Conservation (phyloP, 441 rosid genomes). For the Isatis lusitanica region DNA sequence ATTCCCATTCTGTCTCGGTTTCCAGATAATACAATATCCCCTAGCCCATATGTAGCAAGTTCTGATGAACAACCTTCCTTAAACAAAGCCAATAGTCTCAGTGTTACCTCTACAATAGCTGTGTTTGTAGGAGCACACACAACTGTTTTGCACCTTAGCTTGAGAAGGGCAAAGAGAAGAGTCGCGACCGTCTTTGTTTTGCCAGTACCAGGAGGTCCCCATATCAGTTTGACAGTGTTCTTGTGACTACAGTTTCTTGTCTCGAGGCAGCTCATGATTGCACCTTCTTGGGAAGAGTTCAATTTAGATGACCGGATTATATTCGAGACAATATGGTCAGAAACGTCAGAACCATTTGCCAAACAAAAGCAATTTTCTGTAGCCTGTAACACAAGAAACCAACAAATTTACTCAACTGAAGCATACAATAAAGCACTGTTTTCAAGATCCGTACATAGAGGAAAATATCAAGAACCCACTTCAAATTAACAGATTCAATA, state of each 20-base stretch:
- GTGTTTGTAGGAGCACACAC: constrained; percentile 64
- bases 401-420: not conserved
- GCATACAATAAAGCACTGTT: not conserved
- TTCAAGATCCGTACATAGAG: not conserved
- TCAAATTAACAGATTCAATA: not conserved
- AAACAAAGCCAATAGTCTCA: not conserved
- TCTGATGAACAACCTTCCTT: not conserved
- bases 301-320: constrained; percentile 22
- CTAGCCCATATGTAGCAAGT: constrained; percentile 2
- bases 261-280: constrained; percentile 37
- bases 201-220: constrained; percentile 85
- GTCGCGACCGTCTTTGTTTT: constrained; percentile 54
- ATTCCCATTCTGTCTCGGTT: constrained; percentile 21
- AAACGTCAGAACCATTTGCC: not conserved
- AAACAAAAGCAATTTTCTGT: not conserved
- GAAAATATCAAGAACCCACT: not conserved
- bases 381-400: not conserved
- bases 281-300: constrained; percentile 48
- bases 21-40: constrained; percentile 5
- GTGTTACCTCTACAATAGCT: constrained; percentile 51
- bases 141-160: constrained; percentile 41
- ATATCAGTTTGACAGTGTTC: constrained; percentile 46
- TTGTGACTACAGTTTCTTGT: constrained; percentile 36
- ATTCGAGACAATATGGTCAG: not conserved
- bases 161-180: constrained; percentile 45